Evolutionary conservation across 2,329 filamentous ascomycete genomes (phyloP), one percentile per base, ranked within the genome.

Genomic region (Allantophomopsis cytisporea): DNA sequence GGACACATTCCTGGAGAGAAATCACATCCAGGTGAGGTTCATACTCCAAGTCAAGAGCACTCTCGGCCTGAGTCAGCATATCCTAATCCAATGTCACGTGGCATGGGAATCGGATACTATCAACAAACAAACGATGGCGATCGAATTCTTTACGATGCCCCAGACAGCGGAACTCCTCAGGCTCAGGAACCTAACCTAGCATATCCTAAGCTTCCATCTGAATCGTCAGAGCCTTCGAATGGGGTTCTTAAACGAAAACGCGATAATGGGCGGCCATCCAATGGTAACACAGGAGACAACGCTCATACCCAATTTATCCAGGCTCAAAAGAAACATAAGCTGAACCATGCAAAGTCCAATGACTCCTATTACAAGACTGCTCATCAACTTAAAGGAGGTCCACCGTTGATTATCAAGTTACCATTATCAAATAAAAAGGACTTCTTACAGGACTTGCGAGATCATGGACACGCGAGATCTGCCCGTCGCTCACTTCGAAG

Each of bases 91-190:
- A 45, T 46, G 30, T 43, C 43, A 11, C 47, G 48, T 6, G 52
- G 53, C 49, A 54, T 56, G 48, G 51, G 53, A 20, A 45, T 49
- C 30, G 53, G 50, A 12, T 54, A 51, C 41, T 55, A 53, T 36
- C 50, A 53, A 32, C 44, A 47, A 35, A 46, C 41, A 14, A 47
- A 47, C 41, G 47, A 47, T 15, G 35, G 44, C 23, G 54, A 57
- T 35, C 50, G 42, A 32, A 57, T 57, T 40, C 41, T 54, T 13
- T 56, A 52, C 30, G 50, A 54, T 43, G 41, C 47, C 17, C 52
- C 52, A 11, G 43, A 46, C 35, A 33, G 41, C 10, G 36, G 49
- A 4, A 20, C 31, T 15, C 18, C 32, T 13, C 13, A 20, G 4
- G 18, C 23, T 20, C 12, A 40, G 5, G 34, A 39, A 5, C n/a